Evolutionary conservation across 1,284 basidiomycete species (phyloP).

Genomic region (Microbotryum lychnidis-dioicae): DNA sequence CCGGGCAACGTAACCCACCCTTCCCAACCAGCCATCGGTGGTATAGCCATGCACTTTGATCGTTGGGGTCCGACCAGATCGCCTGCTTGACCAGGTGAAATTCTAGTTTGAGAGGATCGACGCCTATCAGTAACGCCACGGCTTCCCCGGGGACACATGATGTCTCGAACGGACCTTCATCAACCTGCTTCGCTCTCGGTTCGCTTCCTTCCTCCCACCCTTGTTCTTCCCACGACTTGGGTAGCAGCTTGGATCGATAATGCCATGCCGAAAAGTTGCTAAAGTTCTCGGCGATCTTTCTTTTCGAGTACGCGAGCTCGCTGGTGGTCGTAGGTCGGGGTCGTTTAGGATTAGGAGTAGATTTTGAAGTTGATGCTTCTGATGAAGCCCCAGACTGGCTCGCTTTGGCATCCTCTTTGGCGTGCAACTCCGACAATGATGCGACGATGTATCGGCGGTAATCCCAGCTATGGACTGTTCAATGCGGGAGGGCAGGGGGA

Average conservation of each 20-base stretch:
- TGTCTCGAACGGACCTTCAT: slow-evolving; percentile 15
- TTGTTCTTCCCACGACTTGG: slow-evolving; percentile 57
- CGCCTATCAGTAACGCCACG: not conserved
- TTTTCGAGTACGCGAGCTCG: slow-evolving; percentile 73
- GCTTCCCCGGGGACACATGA: not conserved
- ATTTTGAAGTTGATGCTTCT: no score
- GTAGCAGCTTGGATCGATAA: slow-evolving; percentile 77
- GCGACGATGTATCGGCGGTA: slow-evolving; percentile 76
- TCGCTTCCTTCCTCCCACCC: slow-evolving; percentile 45
- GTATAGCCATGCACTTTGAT: slow-evolving; percentile 97
- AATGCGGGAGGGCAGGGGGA: no score
- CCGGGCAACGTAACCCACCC: slow-evolving; percentile 1
- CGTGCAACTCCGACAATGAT: slow-evolving; percentile 34
- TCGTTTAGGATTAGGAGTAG: slow-evolving; percentile 25
- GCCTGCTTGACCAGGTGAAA: slow-evolving; percentile 88
- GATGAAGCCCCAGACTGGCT: no score
- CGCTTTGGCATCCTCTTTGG: no score
- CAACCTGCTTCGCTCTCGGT: slow-evolving; percentile 15
- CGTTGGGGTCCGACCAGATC: slow-evolving; percentile 90
- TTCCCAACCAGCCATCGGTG: slow-evolving; percentile 77
- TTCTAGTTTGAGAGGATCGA: slow-evolving; percentile 45
- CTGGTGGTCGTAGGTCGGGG: slow-evolving; percentile 32
- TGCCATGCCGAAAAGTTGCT: slow-evolving; percentile 99
- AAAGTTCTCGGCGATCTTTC: slow-evolving; percentile 89
- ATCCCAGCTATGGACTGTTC: slow-evolving; percentile 78